phyloP scores from a whole-genome alignment of 192 early-diverging fungal species.

The Backusella australiensis region DNA sequence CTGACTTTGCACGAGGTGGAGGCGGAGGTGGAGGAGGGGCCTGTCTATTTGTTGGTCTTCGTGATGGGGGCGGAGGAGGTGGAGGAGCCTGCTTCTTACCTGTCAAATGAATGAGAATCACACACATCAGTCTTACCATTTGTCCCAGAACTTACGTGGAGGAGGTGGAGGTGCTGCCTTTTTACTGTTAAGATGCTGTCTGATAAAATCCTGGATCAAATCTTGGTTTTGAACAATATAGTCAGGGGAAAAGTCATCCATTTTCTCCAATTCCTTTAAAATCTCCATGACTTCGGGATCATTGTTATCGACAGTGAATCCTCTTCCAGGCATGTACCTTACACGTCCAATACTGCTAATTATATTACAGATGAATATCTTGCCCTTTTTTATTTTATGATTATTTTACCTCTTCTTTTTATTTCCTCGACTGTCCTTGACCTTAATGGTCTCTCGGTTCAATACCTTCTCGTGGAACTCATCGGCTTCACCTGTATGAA shows the following conservation, averaged over 20 bases:
- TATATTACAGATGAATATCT: background rate
- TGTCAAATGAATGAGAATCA: background rate
- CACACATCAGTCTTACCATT: background rate
- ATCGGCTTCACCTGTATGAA: conserved; percentile 65
- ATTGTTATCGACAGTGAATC: conserved; percentile 64
- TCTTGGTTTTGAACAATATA: conserved; percentile 63
- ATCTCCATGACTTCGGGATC: conserved; percentile 68
- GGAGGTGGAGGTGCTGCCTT: background rate
- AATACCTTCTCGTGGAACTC: conserved; percentile 56
- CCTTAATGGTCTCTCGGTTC: background rate
- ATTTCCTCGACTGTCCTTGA: conserved; percentile 3
- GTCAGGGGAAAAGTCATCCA: conserved; percentile 57
- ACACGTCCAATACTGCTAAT: conserved; percentile 54
- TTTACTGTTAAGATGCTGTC: conserved; percentile 41
- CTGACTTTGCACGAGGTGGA: conserved; percentile 27
- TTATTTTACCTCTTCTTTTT: background rate
- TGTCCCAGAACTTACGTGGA: background rate
- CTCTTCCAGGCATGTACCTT: conserved; percentile 52
- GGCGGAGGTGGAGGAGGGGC: conserved; percentile 32
- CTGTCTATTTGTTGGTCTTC: conserved; percentile 16
- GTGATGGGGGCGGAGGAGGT: conserved; percentile 24
- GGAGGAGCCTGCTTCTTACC: conserved; percentile 35
- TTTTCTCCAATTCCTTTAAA: conserved; percentile 54
- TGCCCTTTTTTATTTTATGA: background rate
- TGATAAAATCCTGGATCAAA: conserved; percentile 66